These are phyloP conservation scores for Tirmania nivea DNA, from an alignment of 495 filamentous ascomycete genomes.

Conservation along the genomic window DNA sequence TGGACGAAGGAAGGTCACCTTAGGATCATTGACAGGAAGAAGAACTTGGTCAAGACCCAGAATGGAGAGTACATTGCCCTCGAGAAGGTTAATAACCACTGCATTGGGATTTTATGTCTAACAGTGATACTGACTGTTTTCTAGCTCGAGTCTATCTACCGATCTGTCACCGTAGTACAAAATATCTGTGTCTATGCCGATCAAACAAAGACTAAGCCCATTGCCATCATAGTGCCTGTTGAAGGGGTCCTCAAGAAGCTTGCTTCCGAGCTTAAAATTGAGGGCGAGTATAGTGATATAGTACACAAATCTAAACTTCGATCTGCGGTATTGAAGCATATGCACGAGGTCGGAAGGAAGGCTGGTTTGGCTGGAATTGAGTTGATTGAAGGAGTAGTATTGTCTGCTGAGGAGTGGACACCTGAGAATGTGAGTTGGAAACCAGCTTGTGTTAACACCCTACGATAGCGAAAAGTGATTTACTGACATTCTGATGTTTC, in stretches of 20 bases:
- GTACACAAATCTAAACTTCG: conserved; percentile 71
- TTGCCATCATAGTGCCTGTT: conserved; percentile 83
- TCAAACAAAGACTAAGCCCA: conserved; percentile 53
- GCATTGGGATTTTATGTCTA: neutral
- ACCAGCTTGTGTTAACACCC: neutral
- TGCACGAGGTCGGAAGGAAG: conserved; percentile 50
- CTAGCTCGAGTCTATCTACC: conserved; percentile 77
- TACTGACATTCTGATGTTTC: neutral
- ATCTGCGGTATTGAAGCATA: conserved; percentile 52
- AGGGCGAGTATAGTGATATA: conserved; percentile 55
- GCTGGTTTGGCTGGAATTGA: conserved; percentile 70
- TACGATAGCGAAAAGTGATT: neutral
- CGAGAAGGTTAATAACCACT: conserved; percentile 40
- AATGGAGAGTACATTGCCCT: conserved; percentile 96
- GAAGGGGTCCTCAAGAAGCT: conserved; percentile 72
- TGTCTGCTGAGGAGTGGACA: conserved; percentile 95
- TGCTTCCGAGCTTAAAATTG: conserved; percentile 46
- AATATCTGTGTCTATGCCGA: conserved; percentile 95
- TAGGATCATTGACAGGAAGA: conserved; percentile 87
- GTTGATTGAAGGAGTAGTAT: conserved; percentile 75
- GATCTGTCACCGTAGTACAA: conserved; percentile 57
- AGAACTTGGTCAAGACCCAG: conserved; percentile 89
- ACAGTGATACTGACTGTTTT: neutral
- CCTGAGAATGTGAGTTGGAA: conserved; percentile 64
- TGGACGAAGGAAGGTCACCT: conserved; percentile 65